These are phyloP conservation scores for Blastobotrys parvus DNA, from an alignment of 805 yeast genomes.

Conservation along the genomic window DNA sequence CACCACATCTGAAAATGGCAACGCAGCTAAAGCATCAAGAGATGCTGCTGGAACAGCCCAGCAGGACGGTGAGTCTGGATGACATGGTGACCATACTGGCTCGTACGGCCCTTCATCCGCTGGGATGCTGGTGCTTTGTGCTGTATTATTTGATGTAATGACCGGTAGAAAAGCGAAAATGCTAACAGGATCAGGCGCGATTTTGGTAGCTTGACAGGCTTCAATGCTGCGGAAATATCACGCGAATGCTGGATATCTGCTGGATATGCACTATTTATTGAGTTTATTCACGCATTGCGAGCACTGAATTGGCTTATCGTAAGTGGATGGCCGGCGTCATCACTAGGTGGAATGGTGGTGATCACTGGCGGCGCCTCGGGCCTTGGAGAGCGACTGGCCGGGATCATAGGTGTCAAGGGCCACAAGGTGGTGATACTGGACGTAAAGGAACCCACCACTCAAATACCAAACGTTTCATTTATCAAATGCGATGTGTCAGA, in stretches of 20 bases:
- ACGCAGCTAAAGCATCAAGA: too few relatives aligned
- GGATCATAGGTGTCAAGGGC: slow-evolving; percentile 35
- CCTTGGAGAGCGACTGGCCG: slow-evolving; percentile 58
- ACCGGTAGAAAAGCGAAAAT: too few relatives aligned
- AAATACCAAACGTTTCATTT: slow-evolving; percentile 40
- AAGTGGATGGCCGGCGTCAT: slow-evolving; percentile 3
- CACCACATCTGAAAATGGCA: too few relatives aligned
- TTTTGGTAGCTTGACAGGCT: neutral
- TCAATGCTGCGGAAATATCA: neutral
- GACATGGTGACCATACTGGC: slow-evolving; percentile 1
- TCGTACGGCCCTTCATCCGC: neutral
- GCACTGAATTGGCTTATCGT: slow-evolving; percentile 6
- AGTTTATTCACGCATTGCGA: slow-evolving; percentile 1
- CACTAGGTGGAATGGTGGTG: slow-evolving; percentile 47
- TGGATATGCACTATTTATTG: slow-evolving; percentile 6
- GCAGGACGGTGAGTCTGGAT: slow-evolving; percentile 1
- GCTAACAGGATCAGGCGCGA: neutral
- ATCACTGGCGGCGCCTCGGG: slow-evolving; percentile 86
- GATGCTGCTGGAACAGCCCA: neutral
- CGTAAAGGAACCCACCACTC: slow-evolving; percentile 33
- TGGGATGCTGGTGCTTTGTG: slow-evolving; percentile 4
- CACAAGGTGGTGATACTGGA: slow-evolving; percentile 63
- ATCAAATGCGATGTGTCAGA: slow-evolving; percentile 65
- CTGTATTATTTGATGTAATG: slow-evolving; percentile 1
- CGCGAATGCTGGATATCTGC: neutral